Evolutionary conservation across 2,329 filamentous ascomycete genomes (phyloP).

Genomic region (Penicillium sp.): DNA sequence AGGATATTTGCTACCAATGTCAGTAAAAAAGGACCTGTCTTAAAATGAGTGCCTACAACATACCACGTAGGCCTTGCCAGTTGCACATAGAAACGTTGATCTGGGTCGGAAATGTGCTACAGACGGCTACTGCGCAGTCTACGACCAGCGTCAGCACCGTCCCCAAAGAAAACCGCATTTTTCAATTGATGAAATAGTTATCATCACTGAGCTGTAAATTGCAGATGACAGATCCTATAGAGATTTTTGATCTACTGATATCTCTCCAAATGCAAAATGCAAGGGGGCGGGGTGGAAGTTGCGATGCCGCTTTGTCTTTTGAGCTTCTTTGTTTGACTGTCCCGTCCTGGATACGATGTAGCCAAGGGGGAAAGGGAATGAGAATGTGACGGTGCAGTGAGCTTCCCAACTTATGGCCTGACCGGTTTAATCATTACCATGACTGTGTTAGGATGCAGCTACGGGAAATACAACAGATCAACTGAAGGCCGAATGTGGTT

Average conservation of each 20-base stretch:
- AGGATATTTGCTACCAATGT: slow-evolving; percentile 17
- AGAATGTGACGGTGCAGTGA: not conserved
- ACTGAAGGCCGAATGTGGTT: slow-evolving; percentile 9
- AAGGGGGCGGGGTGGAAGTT: not conserved
- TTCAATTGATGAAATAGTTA: not conserved
- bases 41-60: slow-evolving; percentile 1
- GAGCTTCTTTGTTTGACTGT: slow-evolving; percentile 3
- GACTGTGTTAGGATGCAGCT: not conserved
- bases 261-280: not conserved
- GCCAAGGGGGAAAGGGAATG: not conserved
- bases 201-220: not conserved
- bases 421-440: not conserved
- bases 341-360: not conserved
- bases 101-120: slow-evolving; percentile 2
- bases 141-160: not conserved
- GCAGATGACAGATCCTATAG: not conserved
- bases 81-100: slow-evolving; percentile 19
- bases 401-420: not conserved
- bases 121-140: slow-evolving; percentile 2
- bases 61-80: slow-evolving; percentile 16
- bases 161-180: slow-evolving; percentile 1
- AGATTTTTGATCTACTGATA: not conserved
- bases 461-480: not conserved
- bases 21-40: not conserved
- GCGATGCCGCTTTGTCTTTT: slow-evolving; percentile 5